These are phyloP conservation scores for Nakaseomyces kungkrabaensis DNA, from an alignment of 1,139 yeast genomes.

Conservation along the genomic window DNA sequence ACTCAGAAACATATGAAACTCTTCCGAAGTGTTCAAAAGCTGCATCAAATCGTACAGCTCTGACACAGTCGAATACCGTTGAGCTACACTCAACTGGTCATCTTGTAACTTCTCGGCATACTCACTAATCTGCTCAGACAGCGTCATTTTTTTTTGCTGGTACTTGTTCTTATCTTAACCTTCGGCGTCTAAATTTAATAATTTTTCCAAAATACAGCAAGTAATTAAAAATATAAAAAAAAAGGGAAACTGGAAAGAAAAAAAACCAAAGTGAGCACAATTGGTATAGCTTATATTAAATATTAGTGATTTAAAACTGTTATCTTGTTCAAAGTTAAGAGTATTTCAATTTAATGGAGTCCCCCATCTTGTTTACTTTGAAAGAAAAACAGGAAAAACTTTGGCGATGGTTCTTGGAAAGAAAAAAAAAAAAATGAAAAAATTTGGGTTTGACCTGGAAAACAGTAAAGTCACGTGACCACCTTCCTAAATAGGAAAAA, in stretches of 20 bases:
- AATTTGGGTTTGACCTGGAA: slow-evolving; percentile 10
- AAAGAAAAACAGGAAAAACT: neutral
- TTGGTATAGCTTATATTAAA: too few relatives aligned
- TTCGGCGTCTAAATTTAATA: neutral
- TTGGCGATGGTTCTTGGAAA: neutral
- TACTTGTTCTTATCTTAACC: neutral
- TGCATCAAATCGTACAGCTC: slow-evolving; percentile 84
- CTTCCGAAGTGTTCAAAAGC: slow-evolving; percentile 61
- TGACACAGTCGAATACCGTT: slow-evolving; percentile 36
- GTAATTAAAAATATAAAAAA: neutral
- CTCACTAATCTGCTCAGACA: slow-evolving; percentile 27
- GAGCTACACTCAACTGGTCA: slow-evolving; percentile 14
- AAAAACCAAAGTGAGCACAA: too few relatives aligned
- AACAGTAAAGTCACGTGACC: slow-evolving; percentile 15
- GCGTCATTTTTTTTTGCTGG: neutral
- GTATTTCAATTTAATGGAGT: too few relatives aligned
- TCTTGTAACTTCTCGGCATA: slow-evolving; percentile 29
- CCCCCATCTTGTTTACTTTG: neutral
- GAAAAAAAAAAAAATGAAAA: neutral
- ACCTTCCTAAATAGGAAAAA: slow-evolving; percentile 16
- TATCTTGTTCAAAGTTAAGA: too few relatives aligned
- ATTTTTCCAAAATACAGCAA: neutral
- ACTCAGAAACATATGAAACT: slow-evolving; percentile 60
- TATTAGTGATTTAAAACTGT: too few relatives aligned
- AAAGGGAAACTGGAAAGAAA: neutral